A percentile compares a stretch with the other conserved stretches of the same genome.
Evolutionary conservation across 2,329 filamentous ascomycete species (phyloP).

Genomic region (Calycina herbarum): DNA sequence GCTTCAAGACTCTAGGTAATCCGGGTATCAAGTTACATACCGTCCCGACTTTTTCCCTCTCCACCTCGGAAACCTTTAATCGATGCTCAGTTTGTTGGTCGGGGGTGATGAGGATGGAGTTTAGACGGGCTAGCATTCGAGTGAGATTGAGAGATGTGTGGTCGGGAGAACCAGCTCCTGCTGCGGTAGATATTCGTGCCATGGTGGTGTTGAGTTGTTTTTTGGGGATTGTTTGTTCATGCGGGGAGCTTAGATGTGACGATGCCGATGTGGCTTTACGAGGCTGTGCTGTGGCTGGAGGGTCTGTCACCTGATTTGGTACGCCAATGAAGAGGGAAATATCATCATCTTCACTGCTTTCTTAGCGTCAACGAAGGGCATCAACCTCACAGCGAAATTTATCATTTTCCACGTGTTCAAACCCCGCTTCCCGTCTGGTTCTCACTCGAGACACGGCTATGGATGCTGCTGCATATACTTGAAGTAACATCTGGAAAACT

Average conservation of each 20-base stretch:
- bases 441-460: no score
- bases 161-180: conserved; percentile 22
- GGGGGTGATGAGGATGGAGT: conserved; percentile 63
- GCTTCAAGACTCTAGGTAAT: background rate
- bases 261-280: conserved; percentile 7
- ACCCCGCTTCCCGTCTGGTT: no score
- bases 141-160: conserved; percentile 50
- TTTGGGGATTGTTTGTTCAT: background rate
- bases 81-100: conserved; percentile 58
- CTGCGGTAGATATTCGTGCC: conserved; percentile 30
- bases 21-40: conserved; percentile 41
- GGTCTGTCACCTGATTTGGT: no score
- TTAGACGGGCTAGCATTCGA: conserved; percentile 64
- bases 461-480: no score
- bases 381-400: no score
- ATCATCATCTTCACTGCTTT: background rate
- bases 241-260: conserved; percentile 1
- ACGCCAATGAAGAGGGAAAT: no score
- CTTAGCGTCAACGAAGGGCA: background rate
- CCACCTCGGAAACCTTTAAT: conserved; percentile 62
- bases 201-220: conserved; percentile 24
- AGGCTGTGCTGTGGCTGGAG: conserved; percentile 8
- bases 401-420: no score
- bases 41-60: conserved; percentile 59
- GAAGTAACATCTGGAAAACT: no score